phyloP scores from a whole-genome alignment of 2,329 filamentous ascomycete species.

The Tolypocladium sp. region DNA sequence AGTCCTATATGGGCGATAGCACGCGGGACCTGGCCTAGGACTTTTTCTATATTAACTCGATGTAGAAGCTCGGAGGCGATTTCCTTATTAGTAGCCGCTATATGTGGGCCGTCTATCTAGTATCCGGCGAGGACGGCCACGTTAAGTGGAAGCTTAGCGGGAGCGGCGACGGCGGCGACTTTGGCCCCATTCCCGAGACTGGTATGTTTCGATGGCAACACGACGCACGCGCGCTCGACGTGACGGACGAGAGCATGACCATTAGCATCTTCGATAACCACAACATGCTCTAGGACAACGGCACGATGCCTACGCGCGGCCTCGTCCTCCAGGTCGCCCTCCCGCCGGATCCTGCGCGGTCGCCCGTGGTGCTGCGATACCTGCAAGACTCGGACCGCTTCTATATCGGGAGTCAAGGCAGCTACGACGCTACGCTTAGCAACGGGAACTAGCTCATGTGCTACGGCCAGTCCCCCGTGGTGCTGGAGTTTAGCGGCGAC shows the following conservation, averaged over 20 bases:
- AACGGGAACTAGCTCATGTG: background rate
- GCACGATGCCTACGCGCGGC: background rate
- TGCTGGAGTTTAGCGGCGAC: background rate
- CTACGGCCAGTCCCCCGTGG: background rate
- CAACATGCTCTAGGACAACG: background rate
- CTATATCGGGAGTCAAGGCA: background rate
- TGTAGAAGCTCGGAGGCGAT: background rate
- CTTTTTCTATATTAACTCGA: background rate
- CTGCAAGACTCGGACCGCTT: background rate
- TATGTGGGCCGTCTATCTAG: background rate
- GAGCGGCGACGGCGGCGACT: background rate
- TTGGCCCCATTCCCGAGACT: background rate
- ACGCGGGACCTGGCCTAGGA: background rate
- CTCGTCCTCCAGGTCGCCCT: background rate
- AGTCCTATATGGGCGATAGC: background rate
- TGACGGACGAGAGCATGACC: background rate
- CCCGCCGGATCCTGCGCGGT: background rate
- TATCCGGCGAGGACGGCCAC: background rate
- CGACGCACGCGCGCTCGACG: background rate
- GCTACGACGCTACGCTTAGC: background rate
- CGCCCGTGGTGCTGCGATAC: background rate
- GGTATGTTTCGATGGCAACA: background rate
- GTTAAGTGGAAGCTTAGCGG: background rate
- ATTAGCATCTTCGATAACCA: background rate
- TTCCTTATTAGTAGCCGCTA: background rate